Conservation (phyloP, 176 grass and related monocot species). For the Bonia amplexicaulis region DNA sequence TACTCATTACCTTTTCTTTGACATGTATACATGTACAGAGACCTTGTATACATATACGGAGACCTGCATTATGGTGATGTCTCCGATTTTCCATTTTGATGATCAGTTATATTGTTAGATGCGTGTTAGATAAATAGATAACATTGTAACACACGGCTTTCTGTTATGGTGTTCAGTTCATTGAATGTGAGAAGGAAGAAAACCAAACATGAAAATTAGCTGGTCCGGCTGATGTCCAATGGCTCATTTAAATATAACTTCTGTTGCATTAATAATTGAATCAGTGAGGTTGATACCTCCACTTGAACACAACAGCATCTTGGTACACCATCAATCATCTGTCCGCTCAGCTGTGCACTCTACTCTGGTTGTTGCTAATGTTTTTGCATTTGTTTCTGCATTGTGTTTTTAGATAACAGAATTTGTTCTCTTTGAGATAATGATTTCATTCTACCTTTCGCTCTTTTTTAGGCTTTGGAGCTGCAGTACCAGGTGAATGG, state of each 20-base stretch:
- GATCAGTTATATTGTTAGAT: neutral
- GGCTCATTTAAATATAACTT: neutral
- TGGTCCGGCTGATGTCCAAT: neutral
- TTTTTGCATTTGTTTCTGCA: neutral
- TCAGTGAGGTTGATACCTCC: neutral
- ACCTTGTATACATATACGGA: neutral
- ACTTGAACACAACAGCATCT: neutral
- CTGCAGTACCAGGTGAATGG: constrained; percentile 58
- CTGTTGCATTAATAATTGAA: constrained; percentile 14
- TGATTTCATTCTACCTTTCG: neutral
- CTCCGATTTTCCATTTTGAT: neutral
- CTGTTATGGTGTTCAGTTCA: constrained; percentile 8
- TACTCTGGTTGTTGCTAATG: neutral
- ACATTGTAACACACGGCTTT: neutral
- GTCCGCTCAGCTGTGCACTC: neutral
- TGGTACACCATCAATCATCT: neutral
- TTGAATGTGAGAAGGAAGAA: constrained; percentile 1
- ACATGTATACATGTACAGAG: neutral
- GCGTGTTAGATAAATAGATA: neutral
- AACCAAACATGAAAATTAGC: neutral
- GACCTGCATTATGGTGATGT: neutral
- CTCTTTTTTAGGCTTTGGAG: constrained; percentile 49
- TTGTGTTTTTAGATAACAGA: neutral
- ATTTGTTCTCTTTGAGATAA: neutral
- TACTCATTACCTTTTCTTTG: neutral